These are phyloP conservation scores for Citrus trifoliata DNA, from an alignment of 345 rosid species.

Conservation along the genomic window DNA sequence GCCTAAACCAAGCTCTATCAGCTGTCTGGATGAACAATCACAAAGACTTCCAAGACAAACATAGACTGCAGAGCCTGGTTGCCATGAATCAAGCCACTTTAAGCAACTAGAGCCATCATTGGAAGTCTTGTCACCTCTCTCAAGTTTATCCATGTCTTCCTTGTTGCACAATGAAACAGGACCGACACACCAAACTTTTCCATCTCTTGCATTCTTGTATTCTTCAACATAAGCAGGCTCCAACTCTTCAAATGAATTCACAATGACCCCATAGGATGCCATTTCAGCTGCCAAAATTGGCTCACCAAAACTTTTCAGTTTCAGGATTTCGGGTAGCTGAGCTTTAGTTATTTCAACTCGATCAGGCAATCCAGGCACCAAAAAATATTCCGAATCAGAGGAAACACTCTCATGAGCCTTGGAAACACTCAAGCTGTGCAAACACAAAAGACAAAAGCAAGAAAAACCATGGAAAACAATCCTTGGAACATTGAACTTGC, in stretches of 20 bases:
- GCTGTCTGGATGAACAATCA: not conserved
- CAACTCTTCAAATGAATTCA: not conserved
- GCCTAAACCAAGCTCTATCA: conserved; percentile 2
- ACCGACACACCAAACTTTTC: not conserved
- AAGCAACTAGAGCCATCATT: not conserved
- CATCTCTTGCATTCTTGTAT: not conserved
- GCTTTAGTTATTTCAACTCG: no score
- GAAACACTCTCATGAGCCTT: not conserved
- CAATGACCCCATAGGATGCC: not conserved
- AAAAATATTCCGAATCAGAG: not conserved
- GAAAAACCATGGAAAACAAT: not conserved
- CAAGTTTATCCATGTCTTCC: not conserved
- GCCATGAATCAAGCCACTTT: not conserved
- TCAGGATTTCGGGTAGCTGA: not conserved
- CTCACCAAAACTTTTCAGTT: not conserved
- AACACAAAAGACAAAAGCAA: not conserved
- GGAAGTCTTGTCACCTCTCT: not conserved
- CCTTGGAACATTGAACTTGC: not conserved
- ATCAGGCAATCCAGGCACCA: not conserved
- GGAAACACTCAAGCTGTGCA: not conserved
- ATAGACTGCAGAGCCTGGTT: not conserved
- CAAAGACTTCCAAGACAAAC: not conserved
- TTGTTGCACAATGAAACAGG: not conserved
- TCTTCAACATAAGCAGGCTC: not conserved
- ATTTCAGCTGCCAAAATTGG: not conserved